Conservation (phyloP, 805 yeast genomes). For the Candida michaelii region DNA sequence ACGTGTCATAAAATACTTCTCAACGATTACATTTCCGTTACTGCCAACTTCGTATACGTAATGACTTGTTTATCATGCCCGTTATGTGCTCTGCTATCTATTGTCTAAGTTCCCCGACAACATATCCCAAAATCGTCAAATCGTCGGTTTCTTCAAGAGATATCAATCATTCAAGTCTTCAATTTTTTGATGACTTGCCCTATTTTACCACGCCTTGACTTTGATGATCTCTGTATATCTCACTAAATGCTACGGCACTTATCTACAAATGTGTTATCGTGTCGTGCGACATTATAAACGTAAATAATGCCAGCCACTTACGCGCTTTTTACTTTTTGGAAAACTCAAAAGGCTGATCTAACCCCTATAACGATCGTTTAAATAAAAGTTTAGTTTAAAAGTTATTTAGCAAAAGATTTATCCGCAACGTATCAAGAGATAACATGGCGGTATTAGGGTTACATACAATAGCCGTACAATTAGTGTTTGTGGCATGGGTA, state of each 20-base stretch:
- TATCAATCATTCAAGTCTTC: too few relatives aligned
- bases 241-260: too few relatives aligned
- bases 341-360: not conserved
- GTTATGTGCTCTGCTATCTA: too few relatives aligned
- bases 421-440: not conserved
- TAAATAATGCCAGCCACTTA: conserved; percentile 5
- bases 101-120: too few relatives aligned
- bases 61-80: not conserved
- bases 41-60: not conserved
- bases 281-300: conserved; percentile 3
- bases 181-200: too few relatives aligned
- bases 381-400: not conserved
- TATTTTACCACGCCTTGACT: too few relatives aligned
- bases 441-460: conserved; percentile 11
- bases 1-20: too few relatives aligned
- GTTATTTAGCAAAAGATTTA: not conserved
- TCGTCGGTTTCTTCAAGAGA: too few relatives aligned
- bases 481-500: conserved; percentile 55
- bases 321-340: conserved; percentile 3
- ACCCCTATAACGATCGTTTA: conserved; percentile 5
- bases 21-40: too few relatives aligned
- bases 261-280: not conserved
- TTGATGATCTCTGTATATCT: too few relatives aligned
- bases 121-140: too few relatives aligned
- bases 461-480: conserved; percentile 24